Evolutionary conservation across 176 grass and related monocot species (phyloP).

Genomic region (Leersia perrieri): DNA sequence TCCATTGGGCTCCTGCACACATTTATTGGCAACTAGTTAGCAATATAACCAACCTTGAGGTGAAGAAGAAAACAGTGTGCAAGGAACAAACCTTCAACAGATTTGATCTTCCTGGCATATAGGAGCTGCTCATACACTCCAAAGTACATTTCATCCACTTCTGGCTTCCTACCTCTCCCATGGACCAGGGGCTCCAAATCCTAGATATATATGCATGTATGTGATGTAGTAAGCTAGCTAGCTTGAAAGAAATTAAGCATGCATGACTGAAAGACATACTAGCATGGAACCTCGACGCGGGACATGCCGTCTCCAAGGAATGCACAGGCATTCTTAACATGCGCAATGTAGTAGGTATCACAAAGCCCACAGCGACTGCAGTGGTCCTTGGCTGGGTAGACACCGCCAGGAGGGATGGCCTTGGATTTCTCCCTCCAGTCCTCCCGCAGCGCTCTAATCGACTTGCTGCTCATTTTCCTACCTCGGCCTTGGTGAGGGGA

Average conservation of each 20-base stretch:
- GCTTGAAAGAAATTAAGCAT: background rate
- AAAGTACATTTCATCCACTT: constrained; percentile 76
- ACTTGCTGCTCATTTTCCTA: background rate
- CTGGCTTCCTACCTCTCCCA: constrained; percentile 64
- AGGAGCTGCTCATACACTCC: constrained; percentile 80
- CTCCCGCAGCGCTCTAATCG: constrained; percentile 39
- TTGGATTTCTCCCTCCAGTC: constrained; percentile 82
- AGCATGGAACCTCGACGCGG: constrained; percentile 63
- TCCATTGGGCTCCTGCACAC: constrained; percentile 86
- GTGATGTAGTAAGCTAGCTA: background rate
- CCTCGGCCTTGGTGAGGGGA: background rate
- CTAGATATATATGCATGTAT: constrained; percentile 23
- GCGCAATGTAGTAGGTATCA: constrained; percentile 93
- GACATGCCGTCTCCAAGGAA: constrained; percentile 97
- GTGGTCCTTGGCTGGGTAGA: constrained; percentile 96
- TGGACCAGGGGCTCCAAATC: constrained; percentile 75
- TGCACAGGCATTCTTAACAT: constrained; percentile 81
- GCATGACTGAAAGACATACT: background rate
- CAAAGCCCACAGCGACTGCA: constrained; percentile 91
- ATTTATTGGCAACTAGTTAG: background rate
- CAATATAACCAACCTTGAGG: background rate
- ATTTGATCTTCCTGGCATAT: constrained; percentile 82
- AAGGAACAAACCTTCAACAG: constrained; percentile 71
- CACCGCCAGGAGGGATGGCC: constrained; percentile 72
- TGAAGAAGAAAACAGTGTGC: background rate